These are phyloP conservation scores for Marasmius tenuissimus DNA, from an alignment of 1,284 basidiomycete genomes.

Conservation along the genomic window DNA sequence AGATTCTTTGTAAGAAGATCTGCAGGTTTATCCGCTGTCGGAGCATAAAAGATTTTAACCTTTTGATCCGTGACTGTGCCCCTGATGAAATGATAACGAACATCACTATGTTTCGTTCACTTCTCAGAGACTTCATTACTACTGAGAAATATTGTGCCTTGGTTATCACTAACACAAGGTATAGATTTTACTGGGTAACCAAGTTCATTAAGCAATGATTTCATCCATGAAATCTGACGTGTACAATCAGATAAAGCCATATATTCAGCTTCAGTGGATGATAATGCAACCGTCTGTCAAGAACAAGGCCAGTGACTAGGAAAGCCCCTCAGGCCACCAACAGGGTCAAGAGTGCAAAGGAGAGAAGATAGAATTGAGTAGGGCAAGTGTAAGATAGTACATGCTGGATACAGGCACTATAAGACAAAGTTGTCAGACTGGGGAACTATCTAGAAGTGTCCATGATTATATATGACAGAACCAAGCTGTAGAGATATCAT, in stretches of 20 bases:
- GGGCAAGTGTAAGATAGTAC: no score
- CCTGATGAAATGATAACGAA: conserved; percentile 34
- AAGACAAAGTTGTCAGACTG: no score
- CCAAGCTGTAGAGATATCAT: no score
- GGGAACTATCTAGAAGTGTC: no score
- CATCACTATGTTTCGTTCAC: conserved; percentile 41
- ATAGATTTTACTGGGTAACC: conserved; percentile 3
- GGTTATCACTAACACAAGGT: conserved; percentile 33
- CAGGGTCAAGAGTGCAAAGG: no score
- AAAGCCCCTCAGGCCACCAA: no score
- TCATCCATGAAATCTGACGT: neutral
- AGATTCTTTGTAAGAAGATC: neutral
- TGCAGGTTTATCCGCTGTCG: neutral
- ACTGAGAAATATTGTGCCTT: conserved; percentile 31
- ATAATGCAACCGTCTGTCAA: neutral
- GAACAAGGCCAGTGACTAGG: no score
- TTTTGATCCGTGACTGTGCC: conserved; percentile 13
- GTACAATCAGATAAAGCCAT: neutral
- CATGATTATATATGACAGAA: no score
- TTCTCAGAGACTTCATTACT: conserved; percentile 26
- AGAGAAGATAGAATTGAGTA: no score
- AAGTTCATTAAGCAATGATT: conserved; percentile 21
- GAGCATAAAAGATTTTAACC: neutral
- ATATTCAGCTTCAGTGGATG: neutral
- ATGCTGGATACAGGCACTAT: no score